Conservation (phyloP, 1,284 basidiomycete species). For the Ceratobasidium sp. region DNA sequence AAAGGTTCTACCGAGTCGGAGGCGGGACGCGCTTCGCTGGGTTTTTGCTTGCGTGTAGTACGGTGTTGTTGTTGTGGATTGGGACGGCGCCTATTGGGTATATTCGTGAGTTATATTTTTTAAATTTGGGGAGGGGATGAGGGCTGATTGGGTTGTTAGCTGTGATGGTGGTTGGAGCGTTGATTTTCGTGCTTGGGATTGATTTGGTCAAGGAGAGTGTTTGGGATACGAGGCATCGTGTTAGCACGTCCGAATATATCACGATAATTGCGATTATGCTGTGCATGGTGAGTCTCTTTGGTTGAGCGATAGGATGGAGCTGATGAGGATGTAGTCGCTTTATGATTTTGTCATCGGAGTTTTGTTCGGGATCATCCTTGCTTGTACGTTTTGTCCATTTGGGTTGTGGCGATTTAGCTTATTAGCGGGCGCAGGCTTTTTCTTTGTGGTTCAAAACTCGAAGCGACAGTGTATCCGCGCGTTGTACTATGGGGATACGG, state of each 20-base stretch:
- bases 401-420: conserved; percentile 23
- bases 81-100: conserved; percentile 90
- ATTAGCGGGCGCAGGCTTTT: conserved; percentile 72
- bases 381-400: conserved; percentile 68
- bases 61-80: conserved; percentile 77
- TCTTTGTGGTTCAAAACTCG: conserved; percentile 96
- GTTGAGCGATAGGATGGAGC: neutral
- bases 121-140: neutral
- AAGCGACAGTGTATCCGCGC: conserved; percentile 85
- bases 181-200: conserved; percentile 95
- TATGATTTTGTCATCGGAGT: conserved; percentile 97
- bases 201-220: conserved; percentile 95
- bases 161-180: conserved; percentile 88
- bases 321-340: conserved; percentile 52
- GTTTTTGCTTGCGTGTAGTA: conserved; percentile 85
- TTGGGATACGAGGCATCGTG: conserved; percentile 94
- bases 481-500: conserved; percentile 79
- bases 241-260: conserved; percentile 81
- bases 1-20: conserved; percentile 92
- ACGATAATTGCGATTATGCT: conserved; percentile 86
- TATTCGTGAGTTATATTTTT: conserved; percentile 86
- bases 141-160: conserved; percentile 63
- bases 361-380: conserved; percentile 90
- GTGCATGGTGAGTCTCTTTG: conserved; percentile 78
- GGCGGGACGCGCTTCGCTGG: conserved; percentile 88